phyloP scores from a whole-genome alignment of 345 rosid species.

The Aquilaria malaccensis region DNA sequence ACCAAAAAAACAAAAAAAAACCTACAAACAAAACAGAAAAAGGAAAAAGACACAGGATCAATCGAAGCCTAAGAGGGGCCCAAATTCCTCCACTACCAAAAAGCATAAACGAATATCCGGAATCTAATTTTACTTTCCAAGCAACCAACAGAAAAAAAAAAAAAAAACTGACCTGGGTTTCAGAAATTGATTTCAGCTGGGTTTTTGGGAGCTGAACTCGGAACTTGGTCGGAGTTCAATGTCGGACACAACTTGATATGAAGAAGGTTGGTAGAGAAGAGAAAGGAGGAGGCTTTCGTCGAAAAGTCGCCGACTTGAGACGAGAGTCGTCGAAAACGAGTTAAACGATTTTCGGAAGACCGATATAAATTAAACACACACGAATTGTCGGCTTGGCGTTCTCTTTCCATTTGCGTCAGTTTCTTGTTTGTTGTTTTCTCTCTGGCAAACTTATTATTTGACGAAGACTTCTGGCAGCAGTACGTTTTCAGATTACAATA shows the following conservation, averaged over 20 bases:
- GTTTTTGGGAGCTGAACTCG: neutral
- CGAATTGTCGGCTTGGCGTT: too few species aligned
- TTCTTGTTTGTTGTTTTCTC: too few species aligned
- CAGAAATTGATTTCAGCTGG: neutral
- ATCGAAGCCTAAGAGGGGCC: neutral
- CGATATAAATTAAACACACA: neutral
- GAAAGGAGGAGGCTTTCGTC: neutral
- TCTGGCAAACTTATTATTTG: too few species aligned
- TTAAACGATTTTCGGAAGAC: neutral
- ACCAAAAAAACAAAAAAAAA: neutral
- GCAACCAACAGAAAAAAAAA: neutral
- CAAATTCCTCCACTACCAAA: conserved; percentile 9
- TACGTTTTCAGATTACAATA: too few species aligned
- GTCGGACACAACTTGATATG: neutral
- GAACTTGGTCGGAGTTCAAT: neutral
- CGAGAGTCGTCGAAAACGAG: conserved; percentile 25
- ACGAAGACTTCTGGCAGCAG: too few species aligned
- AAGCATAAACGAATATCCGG: conserved; percentile 17
- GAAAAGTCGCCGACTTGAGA: conserved; percentile 1
- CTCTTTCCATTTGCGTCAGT: too few species aligned
- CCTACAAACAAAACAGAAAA: neutral
- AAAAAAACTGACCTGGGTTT: conserved; percentile 12
- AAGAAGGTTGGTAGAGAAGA: neutral
- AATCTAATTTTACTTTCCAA: conserved; percentile 10
- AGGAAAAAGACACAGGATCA: conserved; percentile 1